These are phyloP conservation scores for Tolypocladium ovalisporum DNA, from an alignment of 2,329 filamentous ascomycete genomes.

Conservation along the genomic window DNA sequence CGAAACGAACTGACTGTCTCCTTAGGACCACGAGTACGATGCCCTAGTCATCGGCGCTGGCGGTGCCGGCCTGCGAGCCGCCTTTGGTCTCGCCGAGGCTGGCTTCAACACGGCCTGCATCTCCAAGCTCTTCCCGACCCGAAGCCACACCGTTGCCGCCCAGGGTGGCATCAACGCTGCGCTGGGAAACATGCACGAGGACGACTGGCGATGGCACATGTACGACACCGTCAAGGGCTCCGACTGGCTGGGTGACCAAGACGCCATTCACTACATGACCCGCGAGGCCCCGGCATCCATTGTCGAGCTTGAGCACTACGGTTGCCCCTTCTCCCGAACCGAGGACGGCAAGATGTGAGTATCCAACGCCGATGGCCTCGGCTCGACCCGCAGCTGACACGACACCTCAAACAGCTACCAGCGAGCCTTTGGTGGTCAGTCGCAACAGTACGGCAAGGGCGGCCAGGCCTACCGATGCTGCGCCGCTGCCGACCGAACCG, in stretches of 20 bases:
- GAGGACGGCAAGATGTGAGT: conserved; percentile 88
- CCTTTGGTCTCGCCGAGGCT: conserved; percentile 77
- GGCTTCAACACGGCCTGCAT: conserved; percentile 87
- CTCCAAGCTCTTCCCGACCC: conserved; percentile 75
- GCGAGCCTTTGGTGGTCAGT: conserved; percentile 96
- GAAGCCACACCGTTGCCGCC: conserved; percentile 74
- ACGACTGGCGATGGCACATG: conserved; percentile 99
- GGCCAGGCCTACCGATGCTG: conserved; percentile 97
- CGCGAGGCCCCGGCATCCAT: conserved; percentile 85
- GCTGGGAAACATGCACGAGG: conserved; percentile 92
- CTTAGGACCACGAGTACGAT: conserved; percentile 96
- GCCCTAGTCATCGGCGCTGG: conserved; percentile 85
- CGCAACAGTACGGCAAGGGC: conserved; percentile 88
- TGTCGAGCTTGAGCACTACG: conserved; percentile 93
- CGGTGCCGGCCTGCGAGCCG: conserved; percentile 70
- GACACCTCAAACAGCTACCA: conserved; percentile 57
- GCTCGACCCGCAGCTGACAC: conserved; percentile 4
- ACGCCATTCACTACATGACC: conserved; percentile 98
- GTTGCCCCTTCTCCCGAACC: conserved; percentile 91
- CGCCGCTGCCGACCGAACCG: conserved; percentile 91
- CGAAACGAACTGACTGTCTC: conserved; percentile 6
- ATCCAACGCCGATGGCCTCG: not conserved
- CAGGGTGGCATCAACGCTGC: conserved; percentile 83
- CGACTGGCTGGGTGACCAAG: conserved; percentile 95
- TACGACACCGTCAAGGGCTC: conserved; percentile 98